A percentile compares a stretch with the other conserved stretches of the same genome.
Conservation (phyloP, 306 rosid genomes). For the Corylus avellana region DNA sequence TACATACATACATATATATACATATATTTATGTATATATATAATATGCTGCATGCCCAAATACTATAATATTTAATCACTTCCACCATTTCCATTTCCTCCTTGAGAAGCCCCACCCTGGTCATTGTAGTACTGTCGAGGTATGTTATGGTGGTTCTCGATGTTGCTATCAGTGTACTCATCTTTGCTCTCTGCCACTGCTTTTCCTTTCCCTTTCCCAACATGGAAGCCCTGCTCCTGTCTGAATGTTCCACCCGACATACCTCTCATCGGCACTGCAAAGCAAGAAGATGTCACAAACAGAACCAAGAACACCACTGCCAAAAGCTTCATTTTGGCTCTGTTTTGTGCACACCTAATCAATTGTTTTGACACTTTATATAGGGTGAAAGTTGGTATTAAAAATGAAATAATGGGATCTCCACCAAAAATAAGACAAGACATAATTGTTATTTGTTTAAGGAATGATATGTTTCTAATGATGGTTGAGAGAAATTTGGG, state of each 20-base stretch:
- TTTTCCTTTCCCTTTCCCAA: slow-evolving; percentile 35
- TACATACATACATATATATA: too few species aligned
- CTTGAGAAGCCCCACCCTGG: slow-evolving; percentile 13
- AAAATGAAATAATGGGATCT: slow-evolving; percentile 23
- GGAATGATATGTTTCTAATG: background rate
- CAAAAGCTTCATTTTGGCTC: slow-evolving; percentile 44
- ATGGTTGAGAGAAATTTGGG: background rate
- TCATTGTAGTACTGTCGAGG: slow-evolving; percentile 41
- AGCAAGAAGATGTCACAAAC: slow-evolving; percentile 28
- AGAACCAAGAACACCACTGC: slow-evolving; percentile 32
- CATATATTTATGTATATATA: too few species aligned
- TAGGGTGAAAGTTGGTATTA: background rate
- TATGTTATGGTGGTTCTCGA: slow-evolving; percentile 44
- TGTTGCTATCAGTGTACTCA: slow-evolving; percentile 25
- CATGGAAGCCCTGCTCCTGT: slow-evolving; percentile 41
- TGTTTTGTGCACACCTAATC: slow-evolving; percentile 3
- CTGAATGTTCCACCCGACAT: slow-evolving; percentile 46
- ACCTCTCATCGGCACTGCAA: slow-evolving; percentile 37
- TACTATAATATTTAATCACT: too few species aligned
- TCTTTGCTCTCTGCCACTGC: slow-evolving; percentile 29
- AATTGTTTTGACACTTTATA: background rate
- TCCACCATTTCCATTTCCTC: too few species aligned
- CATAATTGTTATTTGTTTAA: slow-evolving; percentile 6
- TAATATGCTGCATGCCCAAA: too few species aligned
- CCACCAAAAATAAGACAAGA: slow-evolving; percentile 21